Evolutionary conservation across 2,329 filamentous ascomycete genomes (phyloP), one percentile per base, ranked within the genome.

Genomic region (Aureobasidium namibiae): DNA sequence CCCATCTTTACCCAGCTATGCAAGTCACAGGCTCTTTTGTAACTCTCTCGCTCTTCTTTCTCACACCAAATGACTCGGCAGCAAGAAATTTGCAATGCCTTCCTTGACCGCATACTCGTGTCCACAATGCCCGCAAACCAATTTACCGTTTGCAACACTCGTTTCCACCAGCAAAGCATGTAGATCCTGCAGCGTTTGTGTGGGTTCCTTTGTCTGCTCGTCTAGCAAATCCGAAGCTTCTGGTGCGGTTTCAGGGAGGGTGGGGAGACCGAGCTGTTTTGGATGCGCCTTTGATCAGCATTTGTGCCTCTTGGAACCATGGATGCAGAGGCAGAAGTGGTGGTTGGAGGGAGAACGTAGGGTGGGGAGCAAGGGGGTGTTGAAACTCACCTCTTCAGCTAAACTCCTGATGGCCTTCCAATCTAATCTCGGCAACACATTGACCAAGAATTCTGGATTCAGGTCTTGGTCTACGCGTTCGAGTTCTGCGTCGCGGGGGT

Each of bases 31-130:
- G 3, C 10, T 16, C 8, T 33, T 10, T 11, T 31, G n/a, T n/a
- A n/a, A n/a, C 18, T 23, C 21, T 8, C 16, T 8, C 9, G 18
- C 31, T 16, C 23, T 10, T 48, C 18, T n/a, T 4, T 23, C 9
- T 49, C 18, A 82, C 34, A 92, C 94, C 73, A 99, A 76, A 77
- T 99, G 94, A 68, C 88, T 94, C 13, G 94, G 94, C 66, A 99
- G 76, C 70, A 99, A 76, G 69, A 99, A 99, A 74, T 97, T 97
- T 61, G 91, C 90, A 72, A 97, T 96, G 5, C 94, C 94, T 75
- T 99, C 92, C 71, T 94, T 92, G 63, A 99, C 87, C 61, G 85
- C 85, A 74, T 97, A 99, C 77, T 95, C 90, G 71, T 97, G 92
- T 49, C 89, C 90, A 71, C 94, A 99, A 73, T 88, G 89, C 49